These are phyloP conservation scores for Flaveria floridana DNA, from an alignment of 140 eudicot genomes.

Conservation along the genomic window DNA sequence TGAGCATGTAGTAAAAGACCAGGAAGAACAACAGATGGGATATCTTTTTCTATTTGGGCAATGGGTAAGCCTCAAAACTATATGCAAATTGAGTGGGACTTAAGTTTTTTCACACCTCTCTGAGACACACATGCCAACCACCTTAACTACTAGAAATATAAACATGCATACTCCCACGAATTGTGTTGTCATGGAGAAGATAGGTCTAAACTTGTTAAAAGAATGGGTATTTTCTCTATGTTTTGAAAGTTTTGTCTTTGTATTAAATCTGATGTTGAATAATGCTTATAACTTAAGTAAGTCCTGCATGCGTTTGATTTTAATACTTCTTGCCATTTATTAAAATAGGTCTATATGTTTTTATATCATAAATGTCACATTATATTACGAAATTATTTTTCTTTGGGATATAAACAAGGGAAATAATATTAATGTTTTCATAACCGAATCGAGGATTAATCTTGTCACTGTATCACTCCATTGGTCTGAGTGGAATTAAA, in stretches of 20 bases:
- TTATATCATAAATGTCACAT: background rate
- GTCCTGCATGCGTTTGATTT: background rate
- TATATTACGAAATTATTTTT: background rate
- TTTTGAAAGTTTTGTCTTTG: background rate
- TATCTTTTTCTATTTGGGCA: slow-evolving; percentile 79
- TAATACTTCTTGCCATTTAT: slow-evolving; percentile 14
- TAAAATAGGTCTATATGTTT: background rate
- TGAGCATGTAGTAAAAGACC: slow-evolving; percentile 40
- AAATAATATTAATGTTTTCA: too few species aligned
- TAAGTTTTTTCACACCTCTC: slow-evolving; percentile 46
- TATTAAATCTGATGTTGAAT: background rate
- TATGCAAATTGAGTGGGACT: slow-evolving; percentile 55
- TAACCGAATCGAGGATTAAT: too few species aligned
- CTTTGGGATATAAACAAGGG: background rate
- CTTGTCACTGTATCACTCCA: too few species aligned
- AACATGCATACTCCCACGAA: slow-evolving; percentile 18
- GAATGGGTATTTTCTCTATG: background rate
- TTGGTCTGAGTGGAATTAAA: too few species aligned
- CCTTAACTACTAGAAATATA: slow-evolving; percentile 24
- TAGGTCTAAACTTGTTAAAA: background rate
- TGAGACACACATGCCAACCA: slow-evolving; percentile 69
- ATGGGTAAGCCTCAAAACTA: slow-evolving; percentile 58
- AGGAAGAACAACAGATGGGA: slow-evolving; percentile 44
- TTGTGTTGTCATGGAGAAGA: slow-evolving; percentile 10
- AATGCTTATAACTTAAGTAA: slow-evolving; percentile 9